These are phyloP conservation scores for Aspergillus baeticus DNA, from an alignment of 495 filamentous ascomycete species.

Conservation along the genomic window DNA sequence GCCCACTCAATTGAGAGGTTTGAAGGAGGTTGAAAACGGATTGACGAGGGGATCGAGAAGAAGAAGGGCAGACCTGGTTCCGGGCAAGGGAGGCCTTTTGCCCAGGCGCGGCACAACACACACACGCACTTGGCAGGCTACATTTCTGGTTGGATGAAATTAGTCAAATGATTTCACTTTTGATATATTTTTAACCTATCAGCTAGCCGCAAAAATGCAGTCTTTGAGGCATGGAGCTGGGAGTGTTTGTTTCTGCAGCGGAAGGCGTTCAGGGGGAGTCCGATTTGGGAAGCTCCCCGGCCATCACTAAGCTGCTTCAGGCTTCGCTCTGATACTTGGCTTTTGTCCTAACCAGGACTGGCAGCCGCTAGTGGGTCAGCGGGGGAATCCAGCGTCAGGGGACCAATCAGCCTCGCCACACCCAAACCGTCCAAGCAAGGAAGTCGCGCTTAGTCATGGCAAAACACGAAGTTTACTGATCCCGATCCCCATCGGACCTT, in stretches of 20 bases:
- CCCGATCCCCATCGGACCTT: too few species aligned
- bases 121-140: background rate
- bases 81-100: background rate
- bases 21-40: constrained; percentile 5
- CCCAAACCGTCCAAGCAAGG: background rate
- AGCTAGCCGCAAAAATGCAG: background rate
- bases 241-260: constrained; percentile 9
- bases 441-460: too few species aligned
- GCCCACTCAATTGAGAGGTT: constrained; percentile 17
- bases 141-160: background rate
- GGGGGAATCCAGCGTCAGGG: background rate
- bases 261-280: constrained; percentile 14
- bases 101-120: background rate
- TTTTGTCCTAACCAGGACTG: background rate
- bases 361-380: background rate
- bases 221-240: background rate
- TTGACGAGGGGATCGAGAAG: background rate
- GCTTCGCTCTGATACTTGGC: constrained; percentile 3
- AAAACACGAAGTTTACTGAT: too few species aligned
- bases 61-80: background rate
- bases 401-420: background rate
- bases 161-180: background rate
- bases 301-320: background rate
- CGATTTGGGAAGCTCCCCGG: constrained; percentile 10
- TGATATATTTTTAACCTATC: constrained; percentile 12